Conservation (phyloP, 352 stramenopile species). For the Phytophthora quininea region DNA sequence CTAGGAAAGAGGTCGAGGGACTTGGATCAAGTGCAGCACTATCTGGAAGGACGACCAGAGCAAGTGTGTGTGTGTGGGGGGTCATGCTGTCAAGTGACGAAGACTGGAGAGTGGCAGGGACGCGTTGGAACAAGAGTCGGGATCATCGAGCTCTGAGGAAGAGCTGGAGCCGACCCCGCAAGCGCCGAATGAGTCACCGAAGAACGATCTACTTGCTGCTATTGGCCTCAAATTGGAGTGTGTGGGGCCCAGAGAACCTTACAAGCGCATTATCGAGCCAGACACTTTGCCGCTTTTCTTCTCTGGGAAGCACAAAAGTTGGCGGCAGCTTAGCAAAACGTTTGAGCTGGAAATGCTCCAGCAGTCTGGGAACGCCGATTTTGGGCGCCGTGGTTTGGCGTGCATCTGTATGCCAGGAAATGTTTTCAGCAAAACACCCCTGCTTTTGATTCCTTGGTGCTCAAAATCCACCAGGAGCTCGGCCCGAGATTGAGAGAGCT, state of each 20-base stretch:
- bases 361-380: constrained; percentile 41
- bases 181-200: neutral
- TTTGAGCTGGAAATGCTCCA: constrained; percentile 20
- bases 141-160: neutral
- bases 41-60: neutral
- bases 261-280: constrained; percentile 11
- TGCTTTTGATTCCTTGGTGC: constrained; percentile 23
- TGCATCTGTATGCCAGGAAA: neutral
- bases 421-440: constrained; percentile 20
- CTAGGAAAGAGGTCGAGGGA: neutral
- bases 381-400: constrained; percentile 18
- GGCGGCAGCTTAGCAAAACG: constrained; percentile 9
- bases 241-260: constrained; percentile 14
- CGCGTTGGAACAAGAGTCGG: neutral
- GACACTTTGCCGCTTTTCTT: constrained; percentile 14
- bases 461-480: constrained; percentile 13
- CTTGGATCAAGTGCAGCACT: neutral
- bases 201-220: neutral
- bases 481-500: constrained; percentile 10
- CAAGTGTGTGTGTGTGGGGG: too few species aligned
- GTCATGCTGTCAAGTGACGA: neutral
- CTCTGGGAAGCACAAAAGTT: constrained; percentile 10
- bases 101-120: neutral
- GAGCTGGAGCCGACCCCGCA: neutral
- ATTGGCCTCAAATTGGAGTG: constrained; percentile 11